Evolutionary conservation across 1,284 basidiomycete genomes (phyloP).

Genomic region (Irpex sp.): DNA sequence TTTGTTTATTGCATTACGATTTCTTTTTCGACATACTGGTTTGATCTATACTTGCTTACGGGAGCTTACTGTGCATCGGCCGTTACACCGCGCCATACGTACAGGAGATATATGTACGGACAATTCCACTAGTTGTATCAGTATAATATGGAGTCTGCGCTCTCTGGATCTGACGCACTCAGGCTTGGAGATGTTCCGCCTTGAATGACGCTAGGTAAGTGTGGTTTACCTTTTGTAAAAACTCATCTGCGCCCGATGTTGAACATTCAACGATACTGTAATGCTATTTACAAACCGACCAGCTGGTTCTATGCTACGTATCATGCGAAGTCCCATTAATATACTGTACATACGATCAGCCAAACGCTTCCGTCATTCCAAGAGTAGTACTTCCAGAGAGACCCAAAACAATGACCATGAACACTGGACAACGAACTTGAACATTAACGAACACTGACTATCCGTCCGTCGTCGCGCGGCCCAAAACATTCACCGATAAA

Average conservation of each 20-base stretch:
- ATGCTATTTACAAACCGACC: not conserved
- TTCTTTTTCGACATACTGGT: not conserved
- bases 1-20: conserved; percentile 11
- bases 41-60: not conserved
- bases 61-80: not conserved
- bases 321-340: not conserved
- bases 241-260: no score
- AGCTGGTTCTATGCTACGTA: not conserved
- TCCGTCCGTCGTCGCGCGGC: not conserved
- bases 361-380: not conserved
- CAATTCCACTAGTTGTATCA: not conserved
- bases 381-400: not conserved
- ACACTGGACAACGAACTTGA: no score
- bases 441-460: not conserved
- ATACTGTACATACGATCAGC: not conserved
- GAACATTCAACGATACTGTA: not conserved
- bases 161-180: not conserved
- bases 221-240: no score
- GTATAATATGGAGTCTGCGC: not conserved
- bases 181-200: no score
- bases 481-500: conserved; percentile 20
- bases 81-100: not conserved
- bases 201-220: no score
- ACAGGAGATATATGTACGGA: not conserved
- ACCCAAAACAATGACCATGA: not conserved